Percentiles rank a stretch among this genome's conserved stretches.
Conservation (phyloP, 208 protist species). For the Phytomonas francai region DNA sequence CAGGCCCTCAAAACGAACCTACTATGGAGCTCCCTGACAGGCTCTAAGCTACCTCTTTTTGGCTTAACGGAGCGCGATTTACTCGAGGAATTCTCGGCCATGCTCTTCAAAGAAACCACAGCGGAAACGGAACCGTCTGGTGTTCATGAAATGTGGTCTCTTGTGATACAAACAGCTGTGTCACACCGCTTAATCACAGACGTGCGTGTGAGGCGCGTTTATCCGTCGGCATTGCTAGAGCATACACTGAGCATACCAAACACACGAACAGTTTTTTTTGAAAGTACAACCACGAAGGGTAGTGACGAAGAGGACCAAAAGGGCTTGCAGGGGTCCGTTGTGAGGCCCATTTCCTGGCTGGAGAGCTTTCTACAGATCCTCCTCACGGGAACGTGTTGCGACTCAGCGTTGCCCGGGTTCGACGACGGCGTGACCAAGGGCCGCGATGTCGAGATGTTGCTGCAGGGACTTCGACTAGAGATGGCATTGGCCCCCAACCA, state of each 20-base stretch:
- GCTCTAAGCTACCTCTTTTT: constrained; percentile 3
- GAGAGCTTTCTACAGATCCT: constrained; percentile 23
- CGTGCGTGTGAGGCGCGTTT: constrained; percentile 12
- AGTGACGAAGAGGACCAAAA: not conserved
- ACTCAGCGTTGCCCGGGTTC: constrained; percentile 14
- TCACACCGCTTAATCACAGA: constrained; percentile 18
- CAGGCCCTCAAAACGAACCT: not conserved
- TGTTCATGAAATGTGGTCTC: constrained; percentile 2
- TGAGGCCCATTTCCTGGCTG: constrained; percentile 26
- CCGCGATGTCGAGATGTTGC: constrained; percentile 7
- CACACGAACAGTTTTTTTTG: not conserved
- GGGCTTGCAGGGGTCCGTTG: not conserved
- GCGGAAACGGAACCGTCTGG: not conserved
- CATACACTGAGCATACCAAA: not conserved
- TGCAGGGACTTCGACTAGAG: constrained; percentile 20
- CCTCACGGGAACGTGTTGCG: constrained; percentile 17
- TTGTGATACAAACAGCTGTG: constrained; percentile 23
- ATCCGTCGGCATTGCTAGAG: not conserved
- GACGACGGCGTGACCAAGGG: not conserved
- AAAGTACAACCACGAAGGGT: not conserved
- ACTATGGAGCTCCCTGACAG: constrained; percentile 12
- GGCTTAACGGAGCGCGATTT: constrained; percentile 13
- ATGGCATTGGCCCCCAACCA: not conserved
- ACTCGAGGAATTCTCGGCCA: constrained; percentile 12
- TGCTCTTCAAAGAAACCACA: constrained; percentile 12